These are phyloP conservation scores for Suhomyces ambrosiae DNA, from an alignment of 1,139 yeast species.

Conservation along the genomic window DNA sequence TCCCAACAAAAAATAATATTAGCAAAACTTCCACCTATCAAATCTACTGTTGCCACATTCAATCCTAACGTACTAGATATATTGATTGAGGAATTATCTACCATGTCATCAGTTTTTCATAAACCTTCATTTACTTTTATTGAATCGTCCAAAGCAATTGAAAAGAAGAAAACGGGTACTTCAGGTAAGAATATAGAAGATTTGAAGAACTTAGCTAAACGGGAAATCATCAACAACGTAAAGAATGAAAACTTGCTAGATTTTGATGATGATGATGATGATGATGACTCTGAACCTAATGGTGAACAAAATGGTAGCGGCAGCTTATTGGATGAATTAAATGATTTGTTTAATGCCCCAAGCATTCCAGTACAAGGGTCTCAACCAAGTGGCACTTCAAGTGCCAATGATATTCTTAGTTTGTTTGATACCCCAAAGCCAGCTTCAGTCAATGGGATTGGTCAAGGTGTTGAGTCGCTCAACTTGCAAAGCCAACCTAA, in stretches of 20 bases:
- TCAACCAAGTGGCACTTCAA: conserved; percentile 12
- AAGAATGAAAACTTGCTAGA: conserved; percentile 85
- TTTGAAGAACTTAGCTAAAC: conserved; percentile 73
- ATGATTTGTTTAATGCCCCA: conserved; percentile 59
- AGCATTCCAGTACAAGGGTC: conserved; percentile 19
- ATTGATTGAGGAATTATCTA: conserved; percentile 74
- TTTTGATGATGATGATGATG: conserved; percentile 67
- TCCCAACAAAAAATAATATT: conserved; percentile 55
- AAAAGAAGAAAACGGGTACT: conserved; percentile 20
- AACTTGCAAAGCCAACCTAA: conserved; percentile 17
- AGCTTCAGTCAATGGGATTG: conserved; percentile 17
- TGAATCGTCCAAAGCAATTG: conserved; percentile 40
- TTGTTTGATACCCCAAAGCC: conserved; percentile 34
- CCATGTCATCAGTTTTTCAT: conserved; percentile 87
- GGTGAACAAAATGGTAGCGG: conserved; percentile 20
- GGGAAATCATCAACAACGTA: conserved; percentile 66
- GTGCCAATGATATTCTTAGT: conserved; percentile 46
- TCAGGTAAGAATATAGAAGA: conserved; percentile 55
- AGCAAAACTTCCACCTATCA: conserved; percentile 68
- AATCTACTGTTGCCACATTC: conserved; percentile 70
- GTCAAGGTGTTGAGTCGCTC: conserved; percentile 25
- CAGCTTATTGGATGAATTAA: conserved; percentile 63
- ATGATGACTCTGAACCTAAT: conserved; percentile 16
- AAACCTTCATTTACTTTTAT: conserved; percentile 76
- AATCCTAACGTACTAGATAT: conserved; percentile 69